A percentile compares a stretch with the other conserved stretches of the same genome.
Conservation (phyloP, 805 yeast genomes). For the Starmerella stellata region DNA sequence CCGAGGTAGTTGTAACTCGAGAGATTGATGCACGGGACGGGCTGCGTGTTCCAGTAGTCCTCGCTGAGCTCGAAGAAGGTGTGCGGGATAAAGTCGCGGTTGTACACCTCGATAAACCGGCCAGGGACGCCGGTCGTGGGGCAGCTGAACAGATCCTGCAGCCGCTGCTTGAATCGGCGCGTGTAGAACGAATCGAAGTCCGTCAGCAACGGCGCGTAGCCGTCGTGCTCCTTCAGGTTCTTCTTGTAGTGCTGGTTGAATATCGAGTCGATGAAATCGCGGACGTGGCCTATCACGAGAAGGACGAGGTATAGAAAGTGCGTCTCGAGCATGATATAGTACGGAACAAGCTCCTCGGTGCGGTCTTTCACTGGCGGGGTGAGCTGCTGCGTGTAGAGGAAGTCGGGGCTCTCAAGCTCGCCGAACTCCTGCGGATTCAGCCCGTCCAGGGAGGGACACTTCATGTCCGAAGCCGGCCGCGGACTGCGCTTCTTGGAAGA, state of each 20-base stretch:
- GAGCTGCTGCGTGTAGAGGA: constrained; percentile 45
- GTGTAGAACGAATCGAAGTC: constrained; percentile 87
- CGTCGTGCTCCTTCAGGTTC: constrained; percentile 59
- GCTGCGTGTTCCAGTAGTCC: constrained; percentile 12
- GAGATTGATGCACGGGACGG: constrained; percentile 63
- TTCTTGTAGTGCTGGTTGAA: constrained; percentile 49
- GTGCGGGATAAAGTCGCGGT: constrained; percentile 46
- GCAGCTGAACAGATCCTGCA: constrained; percentile 87
- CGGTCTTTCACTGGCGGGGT: constrained; percentile 26
- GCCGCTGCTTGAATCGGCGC: constrained; percentile 73
- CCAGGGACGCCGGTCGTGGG: constrained; percentile 98
- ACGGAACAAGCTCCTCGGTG: constrained; percentile 75
- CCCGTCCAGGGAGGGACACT: constrained; percentile 4
- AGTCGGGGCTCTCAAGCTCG: constrained; percentile 41
- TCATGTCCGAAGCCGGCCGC: background rate
- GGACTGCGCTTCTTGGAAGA: too few species aligned
- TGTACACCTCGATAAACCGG: constrained; percentile 63
- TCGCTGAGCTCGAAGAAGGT: constrained; percentile 40
- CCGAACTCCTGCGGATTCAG: constrained; percentile 45
- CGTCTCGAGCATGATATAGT: constrained; percentile 58
- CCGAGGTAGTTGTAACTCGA: constrained; percentile 90
- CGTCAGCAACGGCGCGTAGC: constrained; percentile 89
- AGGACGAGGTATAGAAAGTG: constrained; percentile 70
- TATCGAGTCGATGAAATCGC: constrained; percentile 68
- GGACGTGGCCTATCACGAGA: constrained; percentile 73